Conservation (phyloP, 176 grass and related monocot genomes). For the Cenchrus purpureus region DNA sequence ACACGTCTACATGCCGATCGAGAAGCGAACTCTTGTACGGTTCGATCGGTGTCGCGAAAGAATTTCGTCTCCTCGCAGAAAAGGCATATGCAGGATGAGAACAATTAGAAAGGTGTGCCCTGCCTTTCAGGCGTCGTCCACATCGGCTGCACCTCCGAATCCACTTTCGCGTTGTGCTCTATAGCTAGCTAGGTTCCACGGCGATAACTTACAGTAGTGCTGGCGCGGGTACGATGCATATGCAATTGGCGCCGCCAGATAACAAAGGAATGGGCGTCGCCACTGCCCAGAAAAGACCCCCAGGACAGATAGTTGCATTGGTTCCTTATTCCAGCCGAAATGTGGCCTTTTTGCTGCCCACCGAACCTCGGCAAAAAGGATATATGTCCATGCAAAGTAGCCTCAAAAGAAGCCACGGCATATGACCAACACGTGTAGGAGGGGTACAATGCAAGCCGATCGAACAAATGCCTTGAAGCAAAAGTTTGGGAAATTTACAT, state of each 20-base stretch:
- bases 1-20: neutral
- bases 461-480: neutral
- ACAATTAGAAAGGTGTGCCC: neutral
- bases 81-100: neutral
- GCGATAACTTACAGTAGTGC: neutral
- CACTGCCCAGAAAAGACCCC: neutral
- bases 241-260: neutral
- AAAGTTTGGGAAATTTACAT: neutral
- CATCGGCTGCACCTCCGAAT: neutral
- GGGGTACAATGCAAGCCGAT: neutral
- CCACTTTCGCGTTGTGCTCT: slow-evolving; percentile 9
- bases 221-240: neutral
- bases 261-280: neutral
- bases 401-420: neutral
- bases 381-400: no score
- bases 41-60: neutral
- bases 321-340: slow-evolving; percentile 7
- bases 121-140: neutral
- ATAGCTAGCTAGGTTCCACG: neutral
- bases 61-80: neutral
- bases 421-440: neutral
- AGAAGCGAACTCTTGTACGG: neutral
- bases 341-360: neutral
- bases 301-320: neutral
- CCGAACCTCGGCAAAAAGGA: neutral